Evolutionary conservation across 2,329 filamentous ascomycete genomes (phyloP), one percentile per base, ranked within the genome.

Genomic region (Bipolaris oryzae): DNA sequence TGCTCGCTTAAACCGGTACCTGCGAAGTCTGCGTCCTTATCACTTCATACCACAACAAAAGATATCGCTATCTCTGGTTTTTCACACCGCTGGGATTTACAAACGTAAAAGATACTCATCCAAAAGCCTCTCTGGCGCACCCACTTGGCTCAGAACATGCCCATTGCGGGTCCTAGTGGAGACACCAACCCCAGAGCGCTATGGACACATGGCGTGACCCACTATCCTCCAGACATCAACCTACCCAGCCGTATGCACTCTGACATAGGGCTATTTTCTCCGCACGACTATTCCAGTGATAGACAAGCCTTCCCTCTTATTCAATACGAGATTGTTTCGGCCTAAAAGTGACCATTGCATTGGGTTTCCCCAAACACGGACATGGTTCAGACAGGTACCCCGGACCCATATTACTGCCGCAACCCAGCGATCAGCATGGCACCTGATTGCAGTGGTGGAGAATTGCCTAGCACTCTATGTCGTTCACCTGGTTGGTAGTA

Each of bases 71-170:
- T 59, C 57, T 57, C 7, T 38, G 34, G 9, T 18, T n/a, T 39
- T 23, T 38, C 16, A 13, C 20, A 13, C 25, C 34, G 20, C 44
- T 9, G 15, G 31, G 39, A n/a, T 35, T 42, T 16, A 7, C 11
- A 56, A 52, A 59, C 57, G 53, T 59, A 57, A 59, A 23, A 50
- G 23, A 37, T 55, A 41, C 39, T 46, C 16, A 7, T 21, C 34
- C 9, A 33, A 10, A 53, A 34, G 9, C 18, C 23, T 23, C 28
- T n/a, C 38, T 15, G 10, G 21, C 13, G 11, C 39, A 41, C 37
- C 42, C 28, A 23, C 37, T 9, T 25, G 18, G 42, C 53, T 55
- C 46, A 10, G 48, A 49, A 33, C 20, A 34, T 41, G n/a, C 16
- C 28, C 44, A 11, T 28, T 45, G 53, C 38, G 53, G 48, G 53